Evolutionary conservation across 2,329 filamentous ascomycete species (phyloP).

Genomic region (Decorospora gaudefroyi): DNA sequence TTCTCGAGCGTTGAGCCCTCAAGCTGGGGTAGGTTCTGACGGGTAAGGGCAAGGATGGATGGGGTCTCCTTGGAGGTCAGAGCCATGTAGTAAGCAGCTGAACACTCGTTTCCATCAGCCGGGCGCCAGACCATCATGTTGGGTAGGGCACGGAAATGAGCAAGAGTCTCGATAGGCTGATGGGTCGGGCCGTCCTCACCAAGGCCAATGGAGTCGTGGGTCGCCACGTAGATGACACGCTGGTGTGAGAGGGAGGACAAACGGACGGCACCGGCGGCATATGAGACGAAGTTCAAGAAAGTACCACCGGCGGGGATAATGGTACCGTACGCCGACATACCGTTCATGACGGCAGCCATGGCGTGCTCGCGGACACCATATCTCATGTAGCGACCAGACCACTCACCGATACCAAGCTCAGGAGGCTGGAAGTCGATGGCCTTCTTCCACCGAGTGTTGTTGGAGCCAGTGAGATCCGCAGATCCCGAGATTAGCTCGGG

Average conservation of each 20-base stretch:
- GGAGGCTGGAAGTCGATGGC: slow-evolving; percentile 97
- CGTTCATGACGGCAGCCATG: slow-evolving; percentile 94
- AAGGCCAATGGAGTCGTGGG: slow-evolving; percentile 98
- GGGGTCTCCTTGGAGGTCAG: slow-evolving; percentile 88
- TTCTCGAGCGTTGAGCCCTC: slow-evolving; percentile 90
- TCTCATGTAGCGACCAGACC: slow-evolving; percentile 86
- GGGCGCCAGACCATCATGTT: slow-evolving; percentile 99
- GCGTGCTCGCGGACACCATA: slow-evolving; percentile 91
- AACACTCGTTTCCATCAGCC: slow-evolving; percentile 97
- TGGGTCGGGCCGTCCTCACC: slow-evolving; percentile 98
- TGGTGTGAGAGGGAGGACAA: slow-evolving; percentile 89
- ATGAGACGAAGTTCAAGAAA: slow-evolving; percentile 99
- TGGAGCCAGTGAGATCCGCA: slow-evolving; percentile 96
- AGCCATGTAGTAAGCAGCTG: slow-evolving; percentile 94
- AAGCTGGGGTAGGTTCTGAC: slow-evolving; percentile 97
- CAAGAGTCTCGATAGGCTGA: slow-evolving; percentile 97
- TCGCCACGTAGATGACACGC: slow-evolving; percentile 93
- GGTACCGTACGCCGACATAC: slow-evolving; percentile 92
- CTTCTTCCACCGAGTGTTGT: slow-evolving; percentile 97
- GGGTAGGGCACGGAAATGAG: slow-evolving; percentile 97
- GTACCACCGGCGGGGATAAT: slow-evolving; percentile 92
- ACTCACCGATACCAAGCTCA: slow-evolving; percentile 81
- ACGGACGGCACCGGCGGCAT: slow-evolving; percentile 92
- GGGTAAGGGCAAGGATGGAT: slow-evolving; percentile 89
- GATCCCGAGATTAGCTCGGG: slow-evolving; percentile 96